Base-by-base conservation (phyloP, 768 basidiomycete species). In the Boletus vinaceobasis region DNA sequence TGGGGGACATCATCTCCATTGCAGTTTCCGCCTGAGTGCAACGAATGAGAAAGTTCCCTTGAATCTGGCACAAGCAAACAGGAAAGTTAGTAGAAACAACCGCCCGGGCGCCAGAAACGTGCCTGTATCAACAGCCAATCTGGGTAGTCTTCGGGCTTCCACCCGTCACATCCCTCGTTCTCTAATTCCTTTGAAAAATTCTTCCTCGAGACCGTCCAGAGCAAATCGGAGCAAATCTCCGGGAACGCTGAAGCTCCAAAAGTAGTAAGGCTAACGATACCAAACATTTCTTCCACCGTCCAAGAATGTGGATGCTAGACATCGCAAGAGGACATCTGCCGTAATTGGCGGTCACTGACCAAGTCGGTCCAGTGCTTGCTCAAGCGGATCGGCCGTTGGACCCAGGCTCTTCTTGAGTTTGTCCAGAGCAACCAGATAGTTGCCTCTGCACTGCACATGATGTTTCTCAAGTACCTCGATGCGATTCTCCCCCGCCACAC, bases 41-140 rank as follows among this genome's bases (percentile, higher is more conserved):
- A 8, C 40, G 40, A 15, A 42, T 15, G 1, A 26, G 14, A 42
- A 42, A 42, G 1, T 42, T 23, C 2, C 70, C 66, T 51, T 80
- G 76, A 11, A 80, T 66, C 79, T 80, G 52, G 32, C 46, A 14
- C 8, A 23, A 7, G 32, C 0, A 4, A 32, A 17, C 9, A 13
- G 5, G 0, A 21, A 1, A 1, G 17, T 35, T 13, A 43, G 19
- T 21, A 11, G 15, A 33, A 0, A 10, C 27, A 3, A 17, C 2
- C 0, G 9, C 23, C 23, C 6, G 1, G 17, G 17, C 9, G n/a
- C n/a, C 0, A 19, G 3, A 37, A 26, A 42, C 42, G 21, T n/a
- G 74, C 73, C 64, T 79, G 77, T 14, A 79, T 71, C 32, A 78
- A 56, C 0, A 77, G 60, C 78, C 77, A 79, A 51, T 76, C 75